phyloP scores from a whole-genome alignment of 2,329 filamentous ascomycete species.

The Trichoderma gracile region DNA sequence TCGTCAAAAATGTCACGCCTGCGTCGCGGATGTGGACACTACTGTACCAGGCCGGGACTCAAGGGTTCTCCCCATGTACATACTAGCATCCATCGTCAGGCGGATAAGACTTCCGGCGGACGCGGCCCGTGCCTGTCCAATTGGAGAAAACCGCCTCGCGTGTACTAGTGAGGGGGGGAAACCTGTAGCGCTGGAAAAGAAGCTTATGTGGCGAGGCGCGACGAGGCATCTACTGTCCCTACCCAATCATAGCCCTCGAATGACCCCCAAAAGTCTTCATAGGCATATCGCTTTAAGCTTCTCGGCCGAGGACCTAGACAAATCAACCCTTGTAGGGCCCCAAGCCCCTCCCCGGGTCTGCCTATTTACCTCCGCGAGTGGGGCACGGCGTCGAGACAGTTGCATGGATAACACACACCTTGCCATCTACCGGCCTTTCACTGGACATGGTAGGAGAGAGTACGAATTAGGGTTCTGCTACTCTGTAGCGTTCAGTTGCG shows the following conservation, averaged over 20 bases:
- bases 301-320: background rate
- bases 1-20: background rate
- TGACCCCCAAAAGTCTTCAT: too few relatives aligned
- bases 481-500: too few relatives aligned
- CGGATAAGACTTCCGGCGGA: conserved; percentile 1
- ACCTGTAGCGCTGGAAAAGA: background rate
- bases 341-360: background rate
- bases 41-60: background rate
- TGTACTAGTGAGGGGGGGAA: background rate
- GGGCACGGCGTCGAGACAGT: background rate
- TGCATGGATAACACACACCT: background rate
- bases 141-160: background rate
- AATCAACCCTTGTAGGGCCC: background rate
- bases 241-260: too few relatives aligned
- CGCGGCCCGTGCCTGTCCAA: background rate
- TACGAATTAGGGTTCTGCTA: background rate
- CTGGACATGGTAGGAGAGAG: background rate
- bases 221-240: too few relatives aligned
- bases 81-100: background rate
- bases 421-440: background rate
- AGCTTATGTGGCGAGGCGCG: conserved; percentile 5
- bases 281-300: background rate
- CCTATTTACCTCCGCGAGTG: background rate
- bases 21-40: conserved; percentile 2
- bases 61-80: background rate